A percentile compares a stretch with the other conserved stretches of the same genome.
Conservation (phyloP, 768 basidiomycete species). For the Podaxis sp. region DNA sequence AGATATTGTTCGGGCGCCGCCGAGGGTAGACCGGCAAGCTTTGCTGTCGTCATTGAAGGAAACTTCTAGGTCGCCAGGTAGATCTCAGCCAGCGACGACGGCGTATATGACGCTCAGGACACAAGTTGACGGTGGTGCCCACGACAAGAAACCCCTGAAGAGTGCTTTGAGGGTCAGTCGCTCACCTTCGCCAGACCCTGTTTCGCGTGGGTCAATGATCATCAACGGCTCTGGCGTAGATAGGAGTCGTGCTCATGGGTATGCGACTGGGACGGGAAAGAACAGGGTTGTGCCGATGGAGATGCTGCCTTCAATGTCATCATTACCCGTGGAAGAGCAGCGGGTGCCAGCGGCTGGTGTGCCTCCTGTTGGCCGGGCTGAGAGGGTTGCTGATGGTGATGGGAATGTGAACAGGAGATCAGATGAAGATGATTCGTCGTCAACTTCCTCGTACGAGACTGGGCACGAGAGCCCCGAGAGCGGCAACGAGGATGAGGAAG, state of each 20-base stretch:
- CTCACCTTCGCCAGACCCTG: conserved; percentile 43
- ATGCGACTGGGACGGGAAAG: not conserved
- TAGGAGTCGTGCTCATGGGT: not conserved
- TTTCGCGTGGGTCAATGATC: not conserved
- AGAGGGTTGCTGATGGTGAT: not conserved
- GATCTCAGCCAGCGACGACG: not conserved
- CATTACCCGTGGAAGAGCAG: not conserved
- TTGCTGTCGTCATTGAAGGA: conserved; percentile 4
- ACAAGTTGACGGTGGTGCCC: conserved; percentile 21
- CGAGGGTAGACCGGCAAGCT: conserved; percentile 2
- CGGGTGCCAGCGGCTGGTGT: not conserved
- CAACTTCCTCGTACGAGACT: conserved; percentile 67
- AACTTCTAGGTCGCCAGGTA: not conserved
- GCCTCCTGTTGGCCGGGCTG: not conserved
- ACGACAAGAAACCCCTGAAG: conserved; percentile 51
- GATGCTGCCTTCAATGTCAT: conserved; percentile 2
- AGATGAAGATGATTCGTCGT: conserved; percentile 40
- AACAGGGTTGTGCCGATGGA: conserved; percentile 1
- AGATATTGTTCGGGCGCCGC: conserved; percentile 8
- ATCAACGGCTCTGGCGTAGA: not conserved
- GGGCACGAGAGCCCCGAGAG: conserved; percentile 51
- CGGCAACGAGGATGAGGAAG: conserved; percentile 10
- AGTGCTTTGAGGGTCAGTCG: conserved; percentile 62
- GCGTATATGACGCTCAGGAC: not conserved
- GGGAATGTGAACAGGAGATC: not conserved